Percentiles rank a stretch among this genome's conserved stretches.
Evolutionary conservation across 2,329 filamentous ascomycete species (phyloP).

Genomic region (Hymenoscyphus fructigenus): DNA sequence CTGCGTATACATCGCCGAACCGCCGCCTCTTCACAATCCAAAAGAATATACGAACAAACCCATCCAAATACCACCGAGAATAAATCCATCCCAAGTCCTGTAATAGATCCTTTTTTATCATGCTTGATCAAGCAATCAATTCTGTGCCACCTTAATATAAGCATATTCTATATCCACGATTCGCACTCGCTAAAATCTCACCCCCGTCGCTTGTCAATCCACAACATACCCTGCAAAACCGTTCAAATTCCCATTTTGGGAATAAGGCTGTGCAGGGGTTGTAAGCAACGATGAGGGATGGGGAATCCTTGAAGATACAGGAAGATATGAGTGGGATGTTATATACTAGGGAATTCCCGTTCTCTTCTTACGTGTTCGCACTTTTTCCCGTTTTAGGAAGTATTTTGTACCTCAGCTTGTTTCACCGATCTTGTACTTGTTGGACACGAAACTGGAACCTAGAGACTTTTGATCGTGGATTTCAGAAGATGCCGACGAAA

Average conservation of each 20-base stretch:
- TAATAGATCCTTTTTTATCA: too few relatives aligned
- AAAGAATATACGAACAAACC: too few relatives aligned
- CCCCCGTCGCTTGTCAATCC: not conserved
- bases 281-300: not conserved
- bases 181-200: not conserved
- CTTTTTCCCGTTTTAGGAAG: not conserved
- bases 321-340: not conserved
- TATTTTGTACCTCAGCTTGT: too few relatives aligned
- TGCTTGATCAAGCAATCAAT: too few relatives aligned
- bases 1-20: too few relatives aligned
- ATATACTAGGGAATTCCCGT: not conserved
- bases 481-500: constrained; percentile 11
- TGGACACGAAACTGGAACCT: too few relatives aligned
- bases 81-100: too few relatives aligned
- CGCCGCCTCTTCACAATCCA: too few relatives aligned
- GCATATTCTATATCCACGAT: not conserved
- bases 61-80: too few relatives aligned
- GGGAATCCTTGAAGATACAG: too few relatives aligned
- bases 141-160: too few relatives aligned
- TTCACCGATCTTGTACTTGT: too few relatives aligned
- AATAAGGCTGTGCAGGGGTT: not conserved
- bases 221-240: not conserved
- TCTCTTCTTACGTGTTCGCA: not conserved
- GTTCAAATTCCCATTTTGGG: constrained; percentile 11
- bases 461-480: not conserved